Conservation (phyloP, 1,284 basidiomycete species). For the Crucibulum cyathiforme region DNA sequence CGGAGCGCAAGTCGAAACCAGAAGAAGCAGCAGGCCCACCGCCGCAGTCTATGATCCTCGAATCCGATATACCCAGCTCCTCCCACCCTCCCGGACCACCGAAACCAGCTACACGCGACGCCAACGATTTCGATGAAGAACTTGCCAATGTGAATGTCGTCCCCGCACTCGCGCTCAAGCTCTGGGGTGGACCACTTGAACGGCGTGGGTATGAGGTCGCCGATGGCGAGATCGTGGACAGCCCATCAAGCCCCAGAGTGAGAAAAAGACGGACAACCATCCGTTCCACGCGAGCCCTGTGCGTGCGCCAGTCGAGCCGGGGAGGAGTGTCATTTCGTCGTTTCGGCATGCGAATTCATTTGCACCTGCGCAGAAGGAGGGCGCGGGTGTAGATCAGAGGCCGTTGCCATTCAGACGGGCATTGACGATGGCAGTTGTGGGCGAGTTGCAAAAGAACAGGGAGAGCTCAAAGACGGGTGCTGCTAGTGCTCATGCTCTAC, state of each 20-base stretch:
- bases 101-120: constrained; percentile 15
- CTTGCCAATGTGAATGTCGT: constrained; percentile 58
- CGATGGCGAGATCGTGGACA: constrained; percentile 59
- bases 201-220: constrained; percentile 67
- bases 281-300: constrained; percentile 11
- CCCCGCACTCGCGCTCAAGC: constrained; percentile 62
- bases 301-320: constrained; percentile 16
- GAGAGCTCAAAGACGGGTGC: constrained; percentile 27
- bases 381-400: constrained; percentile 21
- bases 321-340: constrained; percentile 56
- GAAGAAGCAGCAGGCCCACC: constrained; percentile 35
- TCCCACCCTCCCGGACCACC: constrained; percentile 4
- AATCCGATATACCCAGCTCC: not conserved
- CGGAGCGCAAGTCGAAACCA: constrained; percentile 49
- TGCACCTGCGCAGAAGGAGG: constrained; percentile 40
- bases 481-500: not conserved
- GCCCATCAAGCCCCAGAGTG: constrained; percentile 51
- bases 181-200: constrained; percentile 72
- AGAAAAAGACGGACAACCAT: not conserved
- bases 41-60: constrained; percentile 5
- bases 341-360: constrained; percentile 68
- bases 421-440: constrained; percentile 19
- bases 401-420: constrained; percentile 58
- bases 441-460: constrained; percentile 3
- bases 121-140: constrained; percentile 43